Evolutionary conservation across 495 filamentous ascomycete genomes (phyloP).

Genomic region (Melanomma pulvis-pyrius): DNA sequence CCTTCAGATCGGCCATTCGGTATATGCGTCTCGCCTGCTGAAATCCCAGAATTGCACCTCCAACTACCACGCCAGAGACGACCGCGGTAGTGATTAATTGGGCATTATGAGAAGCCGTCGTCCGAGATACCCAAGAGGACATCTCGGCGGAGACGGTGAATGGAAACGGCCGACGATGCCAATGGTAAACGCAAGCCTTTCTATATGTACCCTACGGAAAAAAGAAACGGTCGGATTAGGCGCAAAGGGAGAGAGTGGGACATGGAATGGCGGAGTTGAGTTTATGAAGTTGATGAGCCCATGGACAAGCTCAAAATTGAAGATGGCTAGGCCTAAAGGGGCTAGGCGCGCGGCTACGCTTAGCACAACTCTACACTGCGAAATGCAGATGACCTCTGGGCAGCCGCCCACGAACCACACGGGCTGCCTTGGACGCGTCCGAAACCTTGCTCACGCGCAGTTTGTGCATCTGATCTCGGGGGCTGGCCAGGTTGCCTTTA

Average conservation of each 20-base stretch:
- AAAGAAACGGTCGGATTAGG: not conserved
- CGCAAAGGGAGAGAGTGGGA: too few species aligned
- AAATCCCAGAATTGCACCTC: slow-evolving; percentile 60
- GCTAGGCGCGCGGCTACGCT: not conserved
- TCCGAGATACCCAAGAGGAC: slow-evolving; percentile 61
- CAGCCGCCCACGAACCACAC: slow-evolving; percentile 27
- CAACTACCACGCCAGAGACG: slow-evolving; percentile 73
- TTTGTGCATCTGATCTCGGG: slow-evolving; percentile 32
- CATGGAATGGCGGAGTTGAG: not conserved
- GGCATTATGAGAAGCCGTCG: slow-evolving; percentile 55
- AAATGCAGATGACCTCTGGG: slow-evolving; percentile 30
- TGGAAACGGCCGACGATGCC: not conserved
- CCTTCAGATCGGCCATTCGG: slow-evolving; percentile 45
- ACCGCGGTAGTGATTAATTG: slow-evolving; percentile 79
- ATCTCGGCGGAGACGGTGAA: slow-evolving; percentile 42
- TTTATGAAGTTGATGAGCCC: not conserved
- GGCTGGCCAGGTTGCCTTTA: not conserved
- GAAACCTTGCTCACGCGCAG: slow-evolving; percentile 37
- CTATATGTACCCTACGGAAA: not conserved
- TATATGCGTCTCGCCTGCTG: slow-evolving; percentile 44
- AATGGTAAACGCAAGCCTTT: not conserved
- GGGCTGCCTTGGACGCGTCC: slow-evolving; percentile 30
- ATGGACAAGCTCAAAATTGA: not conserved
- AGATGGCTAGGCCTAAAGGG: not conserved
- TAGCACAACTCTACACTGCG: slow-evolving; percentile 13